A percentile compares a stretch with the other conserved stretches of the same genome.
Evolutionary conservation across 164 flowering plant genomes (phyloP).

Genomic region (Echeveria elegans): DNA sequence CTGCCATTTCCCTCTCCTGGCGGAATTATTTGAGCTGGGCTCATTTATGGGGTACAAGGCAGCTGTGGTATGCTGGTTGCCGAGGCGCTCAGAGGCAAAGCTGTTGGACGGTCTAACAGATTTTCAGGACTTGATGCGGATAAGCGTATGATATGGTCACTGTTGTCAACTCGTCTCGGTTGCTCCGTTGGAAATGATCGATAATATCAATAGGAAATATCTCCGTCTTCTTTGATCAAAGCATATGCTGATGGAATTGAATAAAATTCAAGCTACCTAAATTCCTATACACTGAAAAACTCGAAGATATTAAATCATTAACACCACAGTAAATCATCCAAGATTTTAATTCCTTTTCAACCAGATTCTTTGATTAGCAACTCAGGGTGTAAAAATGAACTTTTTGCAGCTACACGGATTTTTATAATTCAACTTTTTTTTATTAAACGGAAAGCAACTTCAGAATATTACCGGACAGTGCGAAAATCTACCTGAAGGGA

Average conservation of each 20-base stretch:
- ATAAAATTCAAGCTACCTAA: neutral
- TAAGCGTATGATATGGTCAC: neutral
- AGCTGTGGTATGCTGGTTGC: neutral
- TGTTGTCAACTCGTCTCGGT: neutral
- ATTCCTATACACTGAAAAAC: neutral
- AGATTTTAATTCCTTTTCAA: too few relatives aligned
- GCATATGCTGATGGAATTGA: neutral
- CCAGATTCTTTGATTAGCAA: neutral
- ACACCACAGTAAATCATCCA: neutral
- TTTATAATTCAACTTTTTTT: too few relatives aligned
- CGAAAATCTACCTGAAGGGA: neutral
- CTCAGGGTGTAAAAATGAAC: neutral
- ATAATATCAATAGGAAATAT: neutral
- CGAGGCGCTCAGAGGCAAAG: neutral
- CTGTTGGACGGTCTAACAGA: neutral
- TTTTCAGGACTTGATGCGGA: neutral
- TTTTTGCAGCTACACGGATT: too few relatives aligned
- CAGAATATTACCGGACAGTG: neutral
- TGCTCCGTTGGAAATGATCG: neutral
- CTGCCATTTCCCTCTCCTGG: neutral
- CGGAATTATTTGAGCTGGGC: neutral
- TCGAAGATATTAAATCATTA: neutral
- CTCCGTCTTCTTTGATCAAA: neutral
- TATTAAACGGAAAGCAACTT: too few relatives aligned
- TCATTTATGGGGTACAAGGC: neutral